Evolutionary conservation across 208 protist species (phyloP), one percentile per base, ranked within the genome.

Genomic region (Crithidia mellificae): DNA sequence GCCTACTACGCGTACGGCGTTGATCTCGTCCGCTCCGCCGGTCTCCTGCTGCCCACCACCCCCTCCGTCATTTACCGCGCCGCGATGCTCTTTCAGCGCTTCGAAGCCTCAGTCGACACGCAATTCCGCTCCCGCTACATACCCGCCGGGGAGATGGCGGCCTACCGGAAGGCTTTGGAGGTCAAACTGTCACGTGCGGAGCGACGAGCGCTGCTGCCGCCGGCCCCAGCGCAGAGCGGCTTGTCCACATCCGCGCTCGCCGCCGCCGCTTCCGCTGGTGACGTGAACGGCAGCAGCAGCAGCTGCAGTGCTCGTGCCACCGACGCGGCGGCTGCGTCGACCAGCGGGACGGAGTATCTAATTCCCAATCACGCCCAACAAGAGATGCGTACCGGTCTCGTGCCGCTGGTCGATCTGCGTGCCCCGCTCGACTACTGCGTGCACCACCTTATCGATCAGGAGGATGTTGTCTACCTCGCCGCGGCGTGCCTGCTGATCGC

Each of bases 401-500:
- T 80, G 22, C 78, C 79, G 17, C 52, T 95, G 22, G 72, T 70
- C 12, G 87, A 95, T 57, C 70, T 92, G 17, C 83, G 80, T 34
- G 87, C 90, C 6, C 90, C 90, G 15, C 49, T 95, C 3, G 85
- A 95, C 43, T 90, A 88, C 64, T 90, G 84, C 63, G 44, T 93
- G n/a, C 63, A 76, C 32, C 72, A 91, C 57, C n/a, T 92, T 2
- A 58, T 68, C 6, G 70, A 79, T 36, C 79, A 92, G 14, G 81
- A 93, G 34, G 87, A 95, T 58, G 83, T 93, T 51, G 27, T 74
- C 11, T 92, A 86, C 63, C 71, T 96, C 22, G 52, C 64, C 27
- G 87, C 87, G 27, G 91, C 91, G n/a, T 93, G 87, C 61, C 65
- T 96, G 47, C 78, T 96, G 19, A 77, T 96, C 12, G 72, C 88